Evolutionary conservation across 2,329 filamentous ascomycete genomes (phyloP), one percentile per base, ranked within the genome.

Genomic region (Neopestalotiopsis rosae): DNA sequence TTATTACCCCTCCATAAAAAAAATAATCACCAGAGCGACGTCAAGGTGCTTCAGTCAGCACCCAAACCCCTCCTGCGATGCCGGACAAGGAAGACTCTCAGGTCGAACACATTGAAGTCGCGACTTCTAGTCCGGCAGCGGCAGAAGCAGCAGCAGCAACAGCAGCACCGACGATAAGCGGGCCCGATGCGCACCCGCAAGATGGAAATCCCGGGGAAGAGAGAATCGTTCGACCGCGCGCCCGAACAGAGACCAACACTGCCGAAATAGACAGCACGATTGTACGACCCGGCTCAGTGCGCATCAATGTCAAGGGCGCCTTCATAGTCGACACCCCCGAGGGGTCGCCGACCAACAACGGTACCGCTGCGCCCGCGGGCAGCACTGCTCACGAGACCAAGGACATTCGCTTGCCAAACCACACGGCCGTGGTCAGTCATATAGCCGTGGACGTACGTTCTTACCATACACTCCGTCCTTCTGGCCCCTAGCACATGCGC

Each of bases 281-380:
- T 75, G 87, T 83, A 67, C 87, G 88, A 74, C 89, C 89, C 2
- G 89, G 89, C 30, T 88, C 92, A 14, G 94, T 98, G 76, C 92
- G 93, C 82, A 98, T 99, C 84, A 98, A 99, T 79, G 95, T 98
- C 72, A 91, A 94, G 79, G 96, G 95, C 77, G 96, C 96, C 52
- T 98, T 97, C 78, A 98, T 99, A 73, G 94, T 97, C 75, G 94
- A 98, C 78, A 74, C 70, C n/a, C 91, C 95, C 71, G 92, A 94
- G 73, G 59, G 59, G 12, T 85, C 87, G 3, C 80, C 81, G 24
- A 89, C 87, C 63, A 83, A 89, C 52, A 85, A 83, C 71, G 85
- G 84, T 57, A 10, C 34, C 34, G 81, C 84, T 24, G 84, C 83
- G 71, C 84, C 85, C 28, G n/a, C 40, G 2, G 67, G 66, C 28